Evolutionary conservation across 768 basidiomycete genomes (phyloP), one percentile per base, ranked within the genome.

Genomic region (Pleurotus pulmonarius): DNA sequence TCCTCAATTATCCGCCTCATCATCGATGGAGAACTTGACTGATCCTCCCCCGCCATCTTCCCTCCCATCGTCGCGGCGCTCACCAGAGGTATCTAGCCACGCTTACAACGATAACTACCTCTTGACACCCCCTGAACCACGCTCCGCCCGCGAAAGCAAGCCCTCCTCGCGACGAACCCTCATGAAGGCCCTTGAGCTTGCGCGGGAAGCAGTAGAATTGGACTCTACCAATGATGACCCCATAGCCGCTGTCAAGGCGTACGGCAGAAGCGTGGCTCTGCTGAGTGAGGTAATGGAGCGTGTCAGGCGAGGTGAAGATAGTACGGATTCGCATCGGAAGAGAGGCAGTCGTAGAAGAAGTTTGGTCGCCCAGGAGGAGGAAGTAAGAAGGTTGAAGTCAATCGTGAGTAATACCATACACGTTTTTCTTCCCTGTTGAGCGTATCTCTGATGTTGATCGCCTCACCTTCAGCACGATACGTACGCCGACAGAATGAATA

Each of bases 401-500:
- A 96, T 96, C 62, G 93, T 93, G 72, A 75, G 92, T 67, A 38
- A 46, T 51, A 34, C 29, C 29, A 4, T 7, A 12, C 25, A 38
- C 49, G 37, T 51, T 13, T 34, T 16, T 16, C 29, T 11, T n/a
- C 13, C n/a, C 29, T 49, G 5, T 41, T 41, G 49, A 25, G 48
- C 57, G 34, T 16, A 38, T 57, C 16, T 55, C 12, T 61, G 38
- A 24, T n/a, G 8, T 18, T 24, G 16, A 16, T 34, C 34, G 18
- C 22, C 34, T 46, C 49, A 48, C 18, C 49, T 15, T 48, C 68
- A 94, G 93, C 94, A 95, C 67, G 94, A 96, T 70, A 95, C 94
- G 7, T 96, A 96, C 69, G 92, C 90, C 57, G 92, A 96, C 70
- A 84, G 94, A 51, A 93, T 96, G 88, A 89, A 90, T 65, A 94